These are phyloP conservation scores for Knoxia roxburghii DNA, from an alignment of 257 asterid genomes.

Conservation along the genomic window DNA sequence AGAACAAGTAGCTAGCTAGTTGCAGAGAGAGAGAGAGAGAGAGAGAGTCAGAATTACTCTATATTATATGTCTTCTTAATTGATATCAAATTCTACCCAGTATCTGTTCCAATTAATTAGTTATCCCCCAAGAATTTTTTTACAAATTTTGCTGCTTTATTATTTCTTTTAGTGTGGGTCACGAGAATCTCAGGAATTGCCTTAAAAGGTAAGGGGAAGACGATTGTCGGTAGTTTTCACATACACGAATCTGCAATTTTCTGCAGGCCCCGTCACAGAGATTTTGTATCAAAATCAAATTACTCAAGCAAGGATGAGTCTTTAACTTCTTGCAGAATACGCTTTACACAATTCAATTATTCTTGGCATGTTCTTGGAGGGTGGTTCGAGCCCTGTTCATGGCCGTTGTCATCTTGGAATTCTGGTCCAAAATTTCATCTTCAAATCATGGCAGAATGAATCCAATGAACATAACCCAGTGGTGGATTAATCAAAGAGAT, in stretches of 20 bases:
- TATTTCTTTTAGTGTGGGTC: background rate
- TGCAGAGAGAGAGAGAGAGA: too few species aligned
- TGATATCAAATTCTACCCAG: background rate
- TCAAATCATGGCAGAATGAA: too few species aligned
- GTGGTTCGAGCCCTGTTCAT: too few species aligned
- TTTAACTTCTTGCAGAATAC: too few species aligned
- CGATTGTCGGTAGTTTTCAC: background rate
- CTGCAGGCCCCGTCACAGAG: slow-evolving; percentile 3
- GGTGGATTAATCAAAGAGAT: too few species aligned
- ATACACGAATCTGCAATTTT: background rate
- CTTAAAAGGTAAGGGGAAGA: background rate
- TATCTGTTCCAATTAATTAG: background rate
- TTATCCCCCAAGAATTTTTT: background rate
- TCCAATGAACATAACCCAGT: too few species aligned
- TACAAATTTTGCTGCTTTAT: background rate
- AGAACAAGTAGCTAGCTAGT: slow-evolving; percentile 14
- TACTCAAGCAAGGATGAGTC: too few species aligned
- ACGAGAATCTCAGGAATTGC: background rate
- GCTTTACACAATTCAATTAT: too few species aligned
- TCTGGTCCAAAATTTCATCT: too few species aligned
- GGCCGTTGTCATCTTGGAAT: too few species aligned
- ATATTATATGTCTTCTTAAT: background rate
- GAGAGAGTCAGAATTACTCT: background rate
- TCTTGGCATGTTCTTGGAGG: too few species aligned
- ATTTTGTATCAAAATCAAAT: background rate